These are phyloP conservation scores for Melampsora americana DNA, from an alignment of 1,284 basidiomycete species.

Conservation along the genomic window DNA sequence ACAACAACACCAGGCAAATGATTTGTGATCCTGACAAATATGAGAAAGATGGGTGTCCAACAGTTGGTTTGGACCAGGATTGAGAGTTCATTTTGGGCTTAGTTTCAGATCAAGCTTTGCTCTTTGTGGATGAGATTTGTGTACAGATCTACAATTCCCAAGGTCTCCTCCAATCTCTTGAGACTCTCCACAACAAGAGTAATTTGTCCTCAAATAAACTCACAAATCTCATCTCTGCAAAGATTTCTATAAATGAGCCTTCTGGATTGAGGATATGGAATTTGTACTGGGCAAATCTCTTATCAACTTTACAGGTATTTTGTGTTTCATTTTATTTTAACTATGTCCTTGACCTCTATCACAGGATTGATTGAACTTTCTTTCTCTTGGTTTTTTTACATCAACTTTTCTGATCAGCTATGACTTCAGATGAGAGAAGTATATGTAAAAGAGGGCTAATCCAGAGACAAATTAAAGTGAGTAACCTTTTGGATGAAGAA, in stretches of 20 bases:
- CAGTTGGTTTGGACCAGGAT: neutral
- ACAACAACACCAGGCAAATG: neutral
- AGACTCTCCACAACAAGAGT: neutral
- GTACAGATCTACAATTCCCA: conserved; percentile 1
- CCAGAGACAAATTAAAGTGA: neutral
- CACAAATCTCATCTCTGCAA: neutral
- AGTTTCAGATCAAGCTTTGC: neutral
- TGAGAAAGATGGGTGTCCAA: neutral
- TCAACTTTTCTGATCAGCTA: too few relatives aligned
- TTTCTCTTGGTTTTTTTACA: neutral
- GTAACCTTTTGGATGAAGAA: neutral
- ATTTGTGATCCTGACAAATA: conserved; percentile 8
- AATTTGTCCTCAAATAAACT: neutral
- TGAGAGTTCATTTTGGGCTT: neutral
- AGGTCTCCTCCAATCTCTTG: neutral
- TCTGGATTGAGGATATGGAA: neutral
- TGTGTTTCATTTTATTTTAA: neutral
- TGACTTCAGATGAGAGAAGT: conserved; percentile 1
- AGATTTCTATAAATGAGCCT: neutral
- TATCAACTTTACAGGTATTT: conserved; percentile 10
- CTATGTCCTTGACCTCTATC: neutral
- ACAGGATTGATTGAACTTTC: neutral
- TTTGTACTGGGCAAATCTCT: neutral
- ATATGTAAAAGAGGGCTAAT: conserved; percentile 1
- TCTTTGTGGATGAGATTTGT: conserved; percentile 13